Evolutionary conservation across 176 grass and related monocot species (phyloP), one percentile per base, ranked within the genome.

Genomic region (Musa troglodytarum): DNA sequence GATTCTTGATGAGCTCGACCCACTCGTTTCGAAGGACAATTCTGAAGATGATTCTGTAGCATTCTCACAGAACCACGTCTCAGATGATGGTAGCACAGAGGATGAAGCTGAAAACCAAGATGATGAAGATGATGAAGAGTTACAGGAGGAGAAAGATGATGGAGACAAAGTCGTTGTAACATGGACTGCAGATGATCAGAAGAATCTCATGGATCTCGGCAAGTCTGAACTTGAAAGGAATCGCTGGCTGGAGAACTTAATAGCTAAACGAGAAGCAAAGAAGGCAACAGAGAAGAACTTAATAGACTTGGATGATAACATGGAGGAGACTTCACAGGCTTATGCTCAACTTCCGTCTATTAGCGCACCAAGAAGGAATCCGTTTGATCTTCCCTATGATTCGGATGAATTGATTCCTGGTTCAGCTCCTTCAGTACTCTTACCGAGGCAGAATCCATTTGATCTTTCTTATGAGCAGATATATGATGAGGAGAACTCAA

Each of bases 161-260:
- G 71, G 25, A 50, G 79, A 70, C 57, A 77, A 86, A 83, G 80
- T 79, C 81, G 87, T 85, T 56, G 83, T 96, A 80, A 81, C 83
- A 24, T 96, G 93, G 93, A 96, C 93, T 73, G 90, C 77, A 57
- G 94, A 98, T 77, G 94, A 98, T 83, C 88, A 93, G 69, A 98
- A 92, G 68, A 98, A 91, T 86, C 71, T 93, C 25, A 88, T 98
- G 90, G 90, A 98, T 78, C 94, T 98, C 67, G 94, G 94, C 58
- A 89, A 89, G 69, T 93, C 90, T 80, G 94, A 93, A 82, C 71
- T 87, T 75, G 94, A 98, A 81, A 93, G 94, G 69, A 93, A 98
- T 79, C 86, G 84, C 12, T 86, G 94, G n/a, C 86, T 98, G 74
- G 94, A 98, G 79, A 83, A 86, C 74, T 87, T 98, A 82, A 92